Percentiles rank a stretch among this genome's conserved stretches.
phyloP scores from a whole-genome alignment of 768 basidiomycete species.

The Guyanaporus albipodus region DNA sequence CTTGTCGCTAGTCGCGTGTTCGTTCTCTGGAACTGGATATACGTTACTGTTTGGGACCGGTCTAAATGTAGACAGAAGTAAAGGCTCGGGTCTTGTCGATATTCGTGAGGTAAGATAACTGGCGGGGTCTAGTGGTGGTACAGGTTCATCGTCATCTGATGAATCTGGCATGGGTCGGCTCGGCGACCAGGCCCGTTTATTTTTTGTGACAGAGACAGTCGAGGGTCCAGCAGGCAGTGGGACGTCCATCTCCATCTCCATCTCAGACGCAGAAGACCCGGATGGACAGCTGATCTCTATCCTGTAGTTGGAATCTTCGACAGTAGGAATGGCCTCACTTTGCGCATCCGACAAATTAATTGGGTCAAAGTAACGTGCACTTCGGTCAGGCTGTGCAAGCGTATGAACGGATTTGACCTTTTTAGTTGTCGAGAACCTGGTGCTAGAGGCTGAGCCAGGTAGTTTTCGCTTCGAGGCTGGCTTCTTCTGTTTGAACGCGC shows the following conservation, averaged over 20 bases:
- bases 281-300: conserved; percentile 34
- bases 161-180: conserved; percentile 48
- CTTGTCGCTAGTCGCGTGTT: neutral
- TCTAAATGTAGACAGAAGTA: conserved; percentile 46
- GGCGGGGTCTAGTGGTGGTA: conserved; percentile 3
- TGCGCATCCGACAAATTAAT: conserved; percentile 33
- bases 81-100: conserved; percentile 13
- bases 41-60: conserved; percentile 43
- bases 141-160: conserved; percentile 42
- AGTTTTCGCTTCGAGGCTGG: conserved; percentile 45
- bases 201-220: conserved; percentile 15
- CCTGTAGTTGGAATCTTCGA: conserved; percentile 35
- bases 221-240: conserved; percentile 10
- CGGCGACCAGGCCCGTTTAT: conserved; percentile 54
- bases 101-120: neutral
- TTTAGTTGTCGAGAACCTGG: conserved; percentile 24
- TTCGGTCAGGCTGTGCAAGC: conserved; percentile 18
- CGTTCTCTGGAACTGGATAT: conserved; percentile 2
- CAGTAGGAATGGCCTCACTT: neutral
- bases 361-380: conserved; percentile 33
- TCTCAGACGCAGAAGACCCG: conserved; percentile 25
- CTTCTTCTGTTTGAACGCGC: conserved; percentile 13
- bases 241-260: conserved; percentile 14
- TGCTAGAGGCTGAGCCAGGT: conserved; percentile 24
- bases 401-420: conserved; percentile 28